A percentile compares a stretch with the other conserved stretches of the same genome.
These are phyloP conservation scores for Westerdykella aurantiaca DNA, from an alignment of 2,329 filamentous ascomycete species.

Conservation along the genomic window DNA sequence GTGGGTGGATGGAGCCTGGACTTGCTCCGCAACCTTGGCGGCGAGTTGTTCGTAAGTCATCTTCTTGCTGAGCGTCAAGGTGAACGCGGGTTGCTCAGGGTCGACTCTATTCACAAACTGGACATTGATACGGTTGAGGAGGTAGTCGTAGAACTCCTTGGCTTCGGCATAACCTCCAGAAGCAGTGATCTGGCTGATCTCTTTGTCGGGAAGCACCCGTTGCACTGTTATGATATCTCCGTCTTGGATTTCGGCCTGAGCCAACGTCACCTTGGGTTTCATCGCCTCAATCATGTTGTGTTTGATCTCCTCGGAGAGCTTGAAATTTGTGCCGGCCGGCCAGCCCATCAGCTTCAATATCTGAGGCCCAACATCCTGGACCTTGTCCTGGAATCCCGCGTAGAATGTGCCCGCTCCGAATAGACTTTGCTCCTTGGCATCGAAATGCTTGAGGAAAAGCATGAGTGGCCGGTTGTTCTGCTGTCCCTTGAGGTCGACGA, in stretches of 20 bases:
- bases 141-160: constrained; percentile 85
- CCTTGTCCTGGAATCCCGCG: constrained; percentile 79
- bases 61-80: constrained; percentile 75
- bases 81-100: constrained; percentile 61
- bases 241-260: constrained; percentile 90
- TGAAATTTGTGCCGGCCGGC: constrained; percentile 66
- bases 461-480: constrained; percentile 59
- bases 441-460: constrained; percentile 89
- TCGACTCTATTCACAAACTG: constrained; percentile 65
- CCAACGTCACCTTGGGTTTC: constrained; percentile 84
- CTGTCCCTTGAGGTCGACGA: constrained; percentile 51
- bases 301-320: constrained; percentile 95
- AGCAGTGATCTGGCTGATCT: constrained; percentile 28
- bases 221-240: constrained; percentile 97
- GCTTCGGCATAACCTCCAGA: constrained; percentile 58
- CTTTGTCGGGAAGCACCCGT: constrained; percentile 51
- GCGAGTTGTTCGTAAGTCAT: constrained; percentile 84
- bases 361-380: constrained; percentile 71
- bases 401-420: constrained; percentile 78
- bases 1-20: constrained; percentile 76
- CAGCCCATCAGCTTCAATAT: constrained; percentile 83
- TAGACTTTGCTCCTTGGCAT: constrained; percentile 68
- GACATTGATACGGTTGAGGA: constrained; percentile 75
- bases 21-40: constrained; percentile 71
- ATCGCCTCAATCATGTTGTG: constrained; percentile 93